Conservation (phyloP, 2,329 filamentous ascomycete genomes). For the Ramichloridium luteum region DNA sequence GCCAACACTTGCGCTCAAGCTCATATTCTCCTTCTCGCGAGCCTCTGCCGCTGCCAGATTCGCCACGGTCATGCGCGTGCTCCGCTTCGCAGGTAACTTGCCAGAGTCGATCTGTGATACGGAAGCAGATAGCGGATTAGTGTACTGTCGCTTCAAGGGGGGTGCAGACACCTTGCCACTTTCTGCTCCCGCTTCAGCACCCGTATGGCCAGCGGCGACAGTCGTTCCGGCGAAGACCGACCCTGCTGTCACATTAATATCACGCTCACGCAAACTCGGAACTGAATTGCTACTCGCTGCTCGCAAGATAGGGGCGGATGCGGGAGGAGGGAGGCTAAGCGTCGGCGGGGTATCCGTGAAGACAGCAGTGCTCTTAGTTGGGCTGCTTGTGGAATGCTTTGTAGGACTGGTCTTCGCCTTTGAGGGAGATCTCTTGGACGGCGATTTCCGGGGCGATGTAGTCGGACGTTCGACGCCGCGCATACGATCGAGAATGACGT, state of each 20-base stretch:
- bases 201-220: conserved; percentile 13
- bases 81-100: conserved; percentile 33
- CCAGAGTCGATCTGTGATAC: conserved; percentile 20
- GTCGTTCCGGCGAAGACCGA: too few relatives aligned
- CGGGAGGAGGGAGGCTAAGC: conserved; percentile 10
- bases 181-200: conserved; percentile 21
- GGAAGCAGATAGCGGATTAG: conserved; percentile 18
- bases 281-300: too few relatives aligned
- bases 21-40: conserved; percentile 27
- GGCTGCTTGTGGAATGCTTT: conserved; percentile 12
- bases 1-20: conserved; percentile 30
- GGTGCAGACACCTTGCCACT: conserved; percentile 17
- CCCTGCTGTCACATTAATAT: conserved; percentile 33
- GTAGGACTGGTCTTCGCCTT: conserved; percentile 8
- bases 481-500: conserved; percentile 42
- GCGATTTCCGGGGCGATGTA: conserved; percentile 20
- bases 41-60: conserved; percentile 13
- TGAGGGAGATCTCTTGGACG: conserved; percentile 22
- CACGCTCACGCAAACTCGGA: conserved; percentile 35
- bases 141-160: conserved; percentile 35
- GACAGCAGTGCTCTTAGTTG: conserved; percentile 20
- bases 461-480: conserved; percentile 26
- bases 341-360: conserved; percentile 23
- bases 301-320: conserved; percentile 16
- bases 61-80: conserved; percentile 31